These are phyloP conservation scores for Trichoderma sp. DNA, from an alignment of 2,329 filamentous ascomycete genomes.

Conservation along the genomic window DNA sequence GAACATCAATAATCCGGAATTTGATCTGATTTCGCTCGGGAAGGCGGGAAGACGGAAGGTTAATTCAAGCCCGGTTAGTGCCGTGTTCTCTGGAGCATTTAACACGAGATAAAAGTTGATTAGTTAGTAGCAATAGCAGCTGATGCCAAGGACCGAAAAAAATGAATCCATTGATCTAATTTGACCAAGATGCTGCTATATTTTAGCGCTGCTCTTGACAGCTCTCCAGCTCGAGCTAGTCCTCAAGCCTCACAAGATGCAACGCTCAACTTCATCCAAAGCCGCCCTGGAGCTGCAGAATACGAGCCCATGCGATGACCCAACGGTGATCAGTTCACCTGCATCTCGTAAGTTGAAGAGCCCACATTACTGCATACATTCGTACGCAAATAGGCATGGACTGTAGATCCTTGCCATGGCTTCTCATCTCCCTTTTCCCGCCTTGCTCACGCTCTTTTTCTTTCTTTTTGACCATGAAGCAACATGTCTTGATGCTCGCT, in stretches of 20 bases:
- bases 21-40: background rate
- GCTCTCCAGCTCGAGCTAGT: background rate
- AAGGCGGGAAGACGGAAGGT: background rate
- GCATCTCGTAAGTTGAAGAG: background rate
- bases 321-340: slow-evolving; percentile 15
- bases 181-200: background rate
- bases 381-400: background rate
- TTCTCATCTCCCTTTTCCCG: background rate
- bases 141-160: background rate
- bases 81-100: background rate
- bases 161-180: background rate
- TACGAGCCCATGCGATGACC: slow-evolving; percentile 7
- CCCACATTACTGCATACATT: slow-evolving; percentile 6
- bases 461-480: background rate
- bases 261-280: background rate
- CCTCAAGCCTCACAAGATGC: background rate
- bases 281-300: background rate
- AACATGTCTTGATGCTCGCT: background rate
- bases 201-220: background rate
- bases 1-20: slow-evolving; percentile 1
- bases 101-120: background rate
- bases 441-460: background rate
- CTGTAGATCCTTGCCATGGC: background rate
- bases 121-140: background rate
- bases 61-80: background rate